Evolutionary conservation across 352 stramenopile species (phyloP).

Genomic region (Phytophthora cactorum): DNA sequence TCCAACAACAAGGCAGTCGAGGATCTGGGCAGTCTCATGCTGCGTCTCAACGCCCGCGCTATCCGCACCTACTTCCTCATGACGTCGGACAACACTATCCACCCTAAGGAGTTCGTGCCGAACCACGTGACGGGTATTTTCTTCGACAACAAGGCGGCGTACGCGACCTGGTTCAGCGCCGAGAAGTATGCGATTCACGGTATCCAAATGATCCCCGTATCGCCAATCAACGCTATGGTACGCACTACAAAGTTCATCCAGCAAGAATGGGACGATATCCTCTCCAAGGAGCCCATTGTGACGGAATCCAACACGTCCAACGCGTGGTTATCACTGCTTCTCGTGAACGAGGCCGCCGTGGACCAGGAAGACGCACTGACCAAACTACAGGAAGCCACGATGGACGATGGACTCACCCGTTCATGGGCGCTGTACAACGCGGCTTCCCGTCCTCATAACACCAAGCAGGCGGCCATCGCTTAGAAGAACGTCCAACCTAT

Average conservation of each 20-base stretch:
- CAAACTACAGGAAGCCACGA: conserved; percentile 45
- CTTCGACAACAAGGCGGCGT: conserved; percentile 76
- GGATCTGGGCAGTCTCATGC: conserved; percentile 71
- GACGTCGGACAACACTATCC: conserved; percentile 60
- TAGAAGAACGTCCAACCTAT: conserved; percentile 2
- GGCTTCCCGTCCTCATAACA: conserved; percentile 24
- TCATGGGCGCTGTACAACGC: conserved; percentile 79
- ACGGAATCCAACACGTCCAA: conserved; percentile 47
- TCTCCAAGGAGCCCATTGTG: conserved; percentile 69
- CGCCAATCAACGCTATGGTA: conserved; percentile 71
- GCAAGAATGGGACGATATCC: conserved; percentile 77
- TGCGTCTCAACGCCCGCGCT: conserved; percentile 63
- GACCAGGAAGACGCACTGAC: conserved; percentile 55
- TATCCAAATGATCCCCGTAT: conserved; percentile 82
- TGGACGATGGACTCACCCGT: conserved; percentile 69
- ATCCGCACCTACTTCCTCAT: conserved; percentile 83
- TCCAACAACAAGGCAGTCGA: conserved; percentile 59
- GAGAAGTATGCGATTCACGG: conserved; percentile 78
- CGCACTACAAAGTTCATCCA: conserved; percentile 65
- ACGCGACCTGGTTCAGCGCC: conserved; percentile 73
- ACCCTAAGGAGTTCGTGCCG: conserved; percentile 58
- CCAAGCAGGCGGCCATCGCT: neutral
- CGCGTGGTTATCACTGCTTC: conserved; percentile 70
- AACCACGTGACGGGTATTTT: conserved; percentile 81
- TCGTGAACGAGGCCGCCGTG: conserved; percentile 66